Evolutionary conservation across 495 filamentous ascomycete genomes (phyloP), one percentile per base, ranked within the genome.

Genomic region (Cercophora scortea): DNA sequence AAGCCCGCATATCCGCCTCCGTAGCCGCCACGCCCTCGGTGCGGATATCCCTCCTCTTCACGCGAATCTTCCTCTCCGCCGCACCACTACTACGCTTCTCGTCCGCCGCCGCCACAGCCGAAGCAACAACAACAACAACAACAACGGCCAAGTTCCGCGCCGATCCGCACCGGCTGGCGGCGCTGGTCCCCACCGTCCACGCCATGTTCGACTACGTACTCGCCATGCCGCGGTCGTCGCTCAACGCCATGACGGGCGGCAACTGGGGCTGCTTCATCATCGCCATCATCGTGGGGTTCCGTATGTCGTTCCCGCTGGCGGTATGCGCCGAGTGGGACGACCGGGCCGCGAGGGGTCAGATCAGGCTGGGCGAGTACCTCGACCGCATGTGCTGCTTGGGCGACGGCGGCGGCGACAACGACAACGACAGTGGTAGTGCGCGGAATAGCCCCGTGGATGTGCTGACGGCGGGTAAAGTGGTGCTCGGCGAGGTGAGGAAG

Each of bases 301-400:
- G 72, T 2, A 61, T 75, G 41, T 68, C 65, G 1, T 71, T 77
- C 46, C 66, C 73, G 0, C 18, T 71, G 4, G 32, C 59, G 3
- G 54, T 58, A 0, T 74, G 67, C 32, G 66, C 62, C 1, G 65
- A 51, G 16, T 77, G 71, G 58, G 71, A 75, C 43, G 62, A 65
- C 9, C 38, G 33, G 0, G 60, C 56, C 36, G 70, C 63, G 16
- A 54, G 72, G 12, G 45, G 33, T 36, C 45, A 54, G 1, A 47
- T 76, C 7, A 49, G 63, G 4, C 65, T 75, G 32, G 68, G 56
- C 8, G 51, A 44, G 51, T 59, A 64, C 19, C 36, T 75, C 8
- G 60, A 57, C 2, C 45, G 49, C 47, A 33, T 76, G 25, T 66
- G 62, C n/a, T 10, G 10, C 36, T 10, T 11, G 10, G 36, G 13